These are phyloP conservation scores for Persicaria maculosa DNA, from an alignment of 148 eudicot species.

Conservation along the genomic window DNA sequence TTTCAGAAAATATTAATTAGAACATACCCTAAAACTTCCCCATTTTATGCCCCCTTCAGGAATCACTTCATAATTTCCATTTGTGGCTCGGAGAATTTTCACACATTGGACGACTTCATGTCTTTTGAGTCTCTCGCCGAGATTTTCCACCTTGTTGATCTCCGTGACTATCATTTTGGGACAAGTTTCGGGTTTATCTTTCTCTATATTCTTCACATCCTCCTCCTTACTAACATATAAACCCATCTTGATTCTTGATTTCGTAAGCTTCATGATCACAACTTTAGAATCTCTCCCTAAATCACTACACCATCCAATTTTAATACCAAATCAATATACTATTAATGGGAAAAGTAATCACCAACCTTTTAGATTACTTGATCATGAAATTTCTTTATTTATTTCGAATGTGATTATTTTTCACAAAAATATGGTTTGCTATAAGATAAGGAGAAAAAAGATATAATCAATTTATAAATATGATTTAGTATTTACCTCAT, in stretches of 20 bases:
- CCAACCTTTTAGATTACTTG: too few species aligned
- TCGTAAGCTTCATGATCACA: background rate
- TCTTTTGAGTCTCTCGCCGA: background rate
- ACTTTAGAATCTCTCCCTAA: background rate
- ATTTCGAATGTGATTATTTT: too few species aligned
- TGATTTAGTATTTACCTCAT: too few species aligned
- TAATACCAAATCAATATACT: background rate
- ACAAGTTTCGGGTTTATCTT: background rate
- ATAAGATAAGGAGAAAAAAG: too few species aligned
- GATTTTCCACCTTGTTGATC: background rate
- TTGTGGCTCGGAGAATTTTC: background rate
- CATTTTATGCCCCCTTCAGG: background rate
- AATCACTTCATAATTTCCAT: background rate
- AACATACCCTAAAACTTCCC: background rate
- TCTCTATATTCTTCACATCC: background rate
- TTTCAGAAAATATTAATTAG: background rate
- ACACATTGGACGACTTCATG: background rate
- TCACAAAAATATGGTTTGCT: too few species aligned
- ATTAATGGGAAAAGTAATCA: too few species aligned
- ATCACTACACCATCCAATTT: background rate
- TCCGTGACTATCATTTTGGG: background rate
- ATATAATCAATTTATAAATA: too few species aligned
- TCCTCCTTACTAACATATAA: background rate
- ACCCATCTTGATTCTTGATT: background rate
- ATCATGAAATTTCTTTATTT: too few species aligned